These are phyloP conservation scores for Metarhizium rileyi DNA, from an alignment of 2,329 filamentous ascomycete genomes.

Conservation along the genomic window DNA sequence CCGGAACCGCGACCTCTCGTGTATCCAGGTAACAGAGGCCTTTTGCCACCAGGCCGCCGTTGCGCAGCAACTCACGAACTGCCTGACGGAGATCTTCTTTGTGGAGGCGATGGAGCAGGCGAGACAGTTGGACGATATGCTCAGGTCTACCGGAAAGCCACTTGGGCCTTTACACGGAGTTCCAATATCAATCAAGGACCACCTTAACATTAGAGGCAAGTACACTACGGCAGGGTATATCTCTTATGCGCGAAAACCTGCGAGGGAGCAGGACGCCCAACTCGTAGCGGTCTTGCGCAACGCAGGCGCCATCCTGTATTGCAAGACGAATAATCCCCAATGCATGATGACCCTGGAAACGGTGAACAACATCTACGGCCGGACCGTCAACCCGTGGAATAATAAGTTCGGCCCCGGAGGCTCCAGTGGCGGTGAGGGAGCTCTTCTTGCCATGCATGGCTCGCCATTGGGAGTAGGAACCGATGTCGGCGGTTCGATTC, in stretches of 20 bases:
- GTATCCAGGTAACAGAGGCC: constrained; percentile 15
- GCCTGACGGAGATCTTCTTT: constrained; percentile 40
- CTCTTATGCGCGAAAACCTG: constrained; percentile 23
- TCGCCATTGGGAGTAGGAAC: constrained; percentile 31
- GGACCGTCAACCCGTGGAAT: constrained; percentile 54
- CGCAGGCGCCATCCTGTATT: constrained; percentile 35
- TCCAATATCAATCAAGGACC: constrained; percentile 32
- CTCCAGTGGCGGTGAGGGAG: constrained; percentile 47
- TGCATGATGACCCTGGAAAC: constrained; percentile 46
- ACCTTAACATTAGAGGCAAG: constrained; percentile 6
- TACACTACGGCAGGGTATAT: constrained; percentile 7
- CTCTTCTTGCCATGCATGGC: constrained; percentile 30
- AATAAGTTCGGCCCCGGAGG: constrained; percentile 52
- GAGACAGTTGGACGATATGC: constrained; percentile 29
- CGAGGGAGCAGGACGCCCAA: constrained; percentile 4
- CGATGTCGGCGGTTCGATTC: constrained; percentile 32
- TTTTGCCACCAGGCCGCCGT: constrained; percentile 19
- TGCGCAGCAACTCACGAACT: constrained; percentile 25
- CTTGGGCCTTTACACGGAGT: constrained; percentile 48
- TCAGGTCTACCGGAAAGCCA: constrained; percentile 5
- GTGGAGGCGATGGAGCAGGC: constrained; percentile 35
- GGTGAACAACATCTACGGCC: constrained; percentile 53
- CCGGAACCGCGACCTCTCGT: constrained; percentile 10
- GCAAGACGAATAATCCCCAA: constrained; percentile 61
- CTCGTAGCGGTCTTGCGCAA: constrained; percentile 6